A percentile compares a stretch with the other conserved stretches of the same genome.
Evolutionary conservation across 2,329 filamentous ascomycete genomes (phyloP).

Genomic region (Parastagonospora nodorum): DNA sequence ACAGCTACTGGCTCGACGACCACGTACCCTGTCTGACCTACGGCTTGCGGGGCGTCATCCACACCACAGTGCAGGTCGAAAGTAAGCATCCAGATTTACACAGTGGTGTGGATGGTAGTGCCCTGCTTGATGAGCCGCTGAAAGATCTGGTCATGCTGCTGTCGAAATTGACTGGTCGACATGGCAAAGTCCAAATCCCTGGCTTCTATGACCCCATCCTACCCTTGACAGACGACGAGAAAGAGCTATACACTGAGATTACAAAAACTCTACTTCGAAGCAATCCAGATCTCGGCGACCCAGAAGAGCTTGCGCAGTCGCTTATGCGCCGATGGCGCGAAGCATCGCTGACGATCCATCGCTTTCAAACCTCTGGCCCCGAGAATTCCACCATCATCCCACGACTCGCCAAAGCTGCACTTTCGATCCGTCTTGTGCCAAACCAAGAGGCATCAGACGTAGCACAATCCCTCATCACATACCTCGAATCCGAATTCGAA

Average conservation of each 20-base stretch:
- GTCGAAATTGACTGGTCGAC: conserved; percentile 77
- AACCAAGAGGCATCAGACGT: conserved; percentile 88
- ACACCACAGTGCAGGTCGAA: conserved; percentile 87
- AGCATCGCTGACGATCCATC: conserved; percentile 90
- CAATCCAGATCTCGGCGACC: conserved; percentile 67
- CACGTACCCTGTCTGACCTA: conserved; percentile 95
- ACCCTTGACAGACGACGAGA: conserved; percentile 74
- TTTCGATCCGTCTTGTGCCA: conserved; percentile 90
- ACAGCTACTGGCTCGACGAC: conserved; percentile 98
- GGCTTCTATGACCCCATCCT: conserved; percentile 87
- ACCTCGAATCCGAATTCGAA: conserved; percentile 72
- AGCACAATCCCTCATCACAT: conserved; percentile 67
- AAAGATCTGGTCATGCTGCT: conserved; percentile 88
- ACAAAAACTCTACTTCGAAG: conserved; percentile 74
- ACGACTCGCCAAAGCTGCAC: conserved; percentile 81
- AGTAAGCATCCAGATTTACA: conserved; percentile 88
- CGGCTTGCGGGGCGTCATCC: conserved; percentile 88
- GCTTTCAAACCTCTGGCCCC: conserved; percentile 89
- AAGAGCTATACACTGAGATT: conserved; percentile 82
- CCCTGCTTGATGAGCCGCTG: conserved; percentile 85
- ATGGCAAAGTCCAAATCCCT: conserved; percentile 82
- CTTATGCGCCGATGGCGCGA: conserved; percentile 96
- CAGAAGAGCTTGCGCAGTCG: conserved; percentile 76
- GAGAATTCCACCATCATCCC: conserved; percentile 90
- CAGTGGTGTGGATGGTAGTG: conserved; percentile 94